These are phyloP conservation scores for Cyclotella cryptica DNA, from an alignment of 108 stramenopile species.

Conservation along the genomic window DNA sequence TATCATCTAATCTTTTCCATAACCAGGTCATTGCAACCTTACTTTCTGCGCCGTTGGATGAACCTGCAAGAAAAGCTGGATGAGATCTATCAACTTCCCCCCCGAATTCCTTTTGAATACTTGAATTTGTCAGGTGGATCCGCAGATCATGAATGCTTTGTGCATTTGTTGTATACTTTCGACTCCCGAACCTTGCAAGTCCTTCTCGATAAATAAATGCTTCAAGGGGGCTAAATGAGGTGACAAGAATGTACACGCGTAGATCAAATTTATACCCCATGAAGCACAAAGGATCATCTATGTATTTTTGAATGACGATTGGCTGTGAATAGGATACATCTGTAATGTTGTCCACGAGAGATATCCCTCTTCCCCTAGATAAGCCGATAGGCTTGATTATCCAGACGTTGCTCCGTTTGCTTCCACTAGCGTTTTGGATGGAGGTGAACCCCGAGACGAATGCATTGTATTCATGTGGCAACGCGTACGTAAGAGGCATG, in stretches of 20 bases:
- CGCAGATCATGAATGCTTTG: constrained; percentile 47
- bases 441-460: constrained; percentile 47
- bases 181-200: constrained; percentile 82
- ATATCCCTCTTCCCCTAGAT: constrained; percentile 85
- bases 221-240: constrained; percentile 81
- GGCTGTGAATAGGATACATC: constrained; percentile 71
- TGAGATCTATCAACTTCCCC: constrained; percentile 66
- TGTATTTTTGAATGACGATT: constrained; percentile 79
- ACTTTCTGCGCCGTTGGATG: constrained; percentile 29
- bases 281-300: constrained; percentile 80
- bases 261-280: constrained; percentile 89
- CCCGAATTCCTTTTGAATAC: constrained; percentile 71
- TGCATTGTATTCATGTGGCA: constrained; percentile 72
- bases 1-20: constrained; percentile 42
- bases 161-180: constrained; percentile 59
- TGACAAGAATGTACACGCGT: constrained; percentile 88
- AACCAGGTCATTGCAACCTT: constrained; percentile 56
- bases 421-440: constrained; percentile 15
- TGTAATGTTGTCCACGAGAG: constrained; percentile 65
- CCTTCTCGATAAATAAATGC: constrained; percentile 87
- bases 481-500: constrained; percentile 82
- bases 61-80: constrained; percentile 59
- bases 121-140: constrained; percentile 66
- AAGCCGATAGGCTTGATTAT: constrained; percentile 87
- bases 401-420: constrained; percentile 54